Evolutionary conservation across 495 filamentous ascomycete species (phyloP).

Genomic region (Aspergillus wentii): DNA sequence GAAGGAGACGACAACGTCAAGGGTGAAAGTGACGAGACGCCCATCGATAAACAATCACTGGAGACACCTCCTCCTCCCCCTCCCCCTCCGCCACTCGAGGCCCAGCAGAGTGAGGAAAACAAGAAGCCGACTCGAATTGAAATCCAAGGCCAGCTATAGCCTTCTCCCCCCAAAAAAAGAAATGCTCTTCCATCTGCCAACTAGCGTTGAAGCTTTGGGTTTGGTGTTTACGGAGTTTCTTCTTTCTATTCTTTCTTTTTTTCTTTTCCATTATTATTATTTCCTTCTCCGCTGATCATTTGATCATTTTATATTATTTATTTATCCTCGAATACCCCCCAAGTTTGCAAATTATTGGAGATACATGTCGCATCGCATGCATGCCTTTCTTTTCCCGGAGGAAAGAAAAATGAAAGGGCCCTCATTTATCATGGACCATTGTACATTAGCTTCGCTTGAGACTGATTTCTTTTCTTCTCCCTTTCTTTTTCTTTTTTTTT

Average conservation of each 20-base stretch:
- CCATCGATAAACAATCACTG: constrained; percentile 7
- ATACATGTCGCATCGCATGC: too few relatives aligned
- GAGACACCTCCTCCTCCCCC: constrained; percentile 17
- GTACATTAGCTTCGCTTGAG: too few relatives aligned
- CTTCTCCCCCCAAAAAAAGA: too few relatives aligned
- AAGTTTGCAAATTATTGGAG: too few relatives aligned
- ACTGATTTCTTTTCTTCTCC: constrained; percentile 3
- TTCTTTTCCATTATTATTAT: constrained; percentile 1
- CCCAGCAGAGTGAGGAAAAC: constrained; percentile 5
- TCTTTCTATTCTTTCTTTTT: constrained; percentile 3
- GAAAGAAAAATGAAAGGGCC: too few relatives aligned
- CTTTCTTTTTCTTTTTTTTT: not conserved
- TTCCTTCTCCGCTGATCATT: constrained; percentile 2
- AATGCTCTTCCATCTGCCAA: too few relatives aligned
- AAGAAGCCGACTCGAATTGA: constrained; percentile 15
- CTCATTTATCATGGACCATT: too few relatives aligned
- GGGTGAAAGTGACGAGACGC: constrained; percentile 15
- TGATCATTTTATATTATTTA: constrained; percentile 5
- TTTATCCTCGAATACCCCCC: too few relatives aligned
- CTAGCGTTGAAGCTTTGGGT: too few relatives aligned
- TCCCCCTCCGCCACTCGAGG: constrained; percentile 10
- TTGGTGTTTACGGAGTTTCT: constrained; percentile 5
- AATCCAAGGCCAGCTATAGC: constrained; percentile 21
- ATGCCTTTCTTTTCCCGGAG: too few relatives aligned
- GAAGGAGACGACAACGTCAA: constrained; percentile 19